These are phyloP conservation scores for Candida tallmaniae DNA, from an alignment of 805 yeast genomes.

Conservation along the genomic window DNA sequence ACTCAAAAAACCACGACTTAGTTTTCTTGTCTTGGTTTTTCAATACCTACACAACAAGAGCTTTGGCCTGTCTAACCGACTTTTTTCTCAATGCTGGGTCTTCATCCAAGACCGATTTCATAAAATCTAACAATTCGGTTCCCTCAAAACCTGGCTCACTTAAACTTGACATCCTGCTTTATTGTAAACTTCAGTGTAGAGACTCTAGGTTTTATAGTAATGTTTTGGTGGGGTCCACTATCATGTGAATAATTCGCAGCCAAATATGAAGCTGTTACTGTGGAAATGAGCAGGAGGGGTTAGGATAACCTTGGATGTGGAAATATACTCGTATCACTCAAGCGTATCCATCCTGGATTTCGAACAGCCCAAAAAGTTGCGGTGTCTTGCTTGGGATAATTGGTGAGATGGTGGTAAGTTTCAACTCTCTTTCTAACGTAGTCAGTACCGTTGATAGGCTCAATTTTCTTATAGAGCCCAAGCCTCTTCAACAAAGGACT, in stretches of 20 bases:
- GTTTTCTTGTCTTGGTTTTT: slow-evolving; percentile 51
- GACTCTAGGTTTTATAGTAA: not conserved
- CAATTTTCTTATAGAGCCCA: slow-evolving; percentile 22
- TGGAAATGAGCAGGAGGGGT: not conserved
- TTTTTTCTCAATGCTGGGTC: slow-evolving; percentile 16
- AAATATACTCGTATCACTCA: too few species aligned
- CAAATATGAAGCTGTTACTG: too few species aligned
- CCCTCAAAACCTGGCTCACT: slow-evolving; percentile 23
- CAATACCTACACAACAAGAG: slow-evolving; percentile 40
- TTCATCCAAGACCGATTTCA: slow-evolving; percentile 20
- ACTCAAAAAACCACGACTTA: slow-evolving; percentile 59
- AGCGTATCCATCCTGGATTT: slow-evolving; percentile 24
- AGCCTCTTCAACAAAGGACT: slow-evolving; percentile 27
- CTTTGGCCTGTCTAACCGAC: slow-evolving; percentile 17
- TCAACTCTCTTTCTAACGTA: slow-evolving; percentile 26
- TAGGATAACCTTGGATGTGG: not conserved
- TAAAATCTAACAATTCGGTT: slow-evolving; percentile 18
- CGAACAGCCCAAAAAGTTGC: slow-evolving; percentile 26
- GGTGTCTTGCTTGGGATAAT: slow-evolving; percentile 19
- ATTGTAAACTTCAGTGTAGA: not conserved
- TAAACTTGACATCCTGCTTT: slow-evolving; percentile 12
- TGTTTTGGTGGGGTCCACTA: not conserved
- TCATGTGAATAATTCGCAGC: slow-evolving; percentile 1
- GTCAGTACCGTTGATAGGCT: slow-evolving; percentile 24
- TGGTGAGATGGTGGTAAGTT: slow-evolving; percentile 21